Evolutionary conservation across 768 basidiomycete genomes (phyloP).

Genomic region (Saitozyma sp.): DNA sequence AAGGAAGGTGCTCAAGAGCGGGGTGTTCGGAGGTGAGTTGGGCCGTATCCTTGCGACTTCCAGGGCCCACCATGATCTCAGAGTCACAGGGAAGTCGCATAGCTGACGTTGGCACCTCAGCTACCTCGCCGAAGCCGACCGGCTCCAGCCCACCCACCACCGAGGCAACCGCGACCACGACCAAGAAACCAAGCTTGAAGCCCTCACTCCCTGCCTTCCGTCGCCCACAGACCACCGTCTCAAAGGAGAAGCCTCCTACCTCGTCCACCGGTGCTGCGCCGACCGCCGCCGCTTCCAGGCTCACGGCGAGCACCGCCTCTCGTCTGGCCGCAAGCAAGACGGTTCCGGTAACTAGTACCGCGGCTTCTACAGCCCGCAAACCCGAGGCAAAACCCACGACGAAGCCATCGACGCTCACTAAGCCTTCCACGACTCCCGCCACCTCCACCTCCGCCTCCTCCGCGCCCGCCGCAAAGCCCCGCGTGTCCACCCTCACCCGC

Average conservation of each 20-base stretch:
- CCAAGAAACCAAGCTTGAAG: no score
- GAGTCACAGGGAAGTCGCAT: background rate
- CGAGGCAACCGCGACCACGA: slow-evolving; percentile 4
- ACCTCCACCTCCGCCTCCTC: background rate
- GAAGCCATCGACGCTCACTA: slow-evolving; percentile 3
- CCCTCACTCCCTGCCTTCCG: no score
- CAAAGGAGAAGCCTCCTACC: background rate
- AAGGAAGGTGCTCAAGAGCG: slow-evolving; percentile 36
- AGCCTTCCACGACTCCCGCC: slow-evolving; percentile 1
- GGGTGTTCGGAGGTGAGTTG: slow-evolving; percentile 35
- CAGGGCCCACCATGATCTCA: background rate
- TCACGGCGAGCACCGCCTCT: background rate
- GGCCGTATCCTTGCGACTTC: background rate
- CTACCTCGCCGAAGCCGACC: slow-evolving; percentile 3
- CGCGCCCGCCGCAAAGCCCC: background rate
- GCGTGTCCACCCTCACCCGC: background rate
- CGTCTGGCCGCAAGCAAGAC: background rate
- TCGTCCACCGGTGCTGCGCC: background rate
- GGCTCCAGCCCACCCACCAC: background rate
- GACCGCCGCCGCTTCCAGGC: background rate
- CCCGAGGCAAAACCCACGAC: background rate
- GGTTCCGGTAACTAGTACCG: background rate
- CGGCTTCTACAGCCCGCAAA: background rate
- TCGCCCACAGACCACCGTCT: no score
- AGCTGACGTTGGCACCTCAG: background rate